phyloP scores from a whole-genome alignment of 1,284 basidiomycete species.

The Naganishia albida region DNA sequence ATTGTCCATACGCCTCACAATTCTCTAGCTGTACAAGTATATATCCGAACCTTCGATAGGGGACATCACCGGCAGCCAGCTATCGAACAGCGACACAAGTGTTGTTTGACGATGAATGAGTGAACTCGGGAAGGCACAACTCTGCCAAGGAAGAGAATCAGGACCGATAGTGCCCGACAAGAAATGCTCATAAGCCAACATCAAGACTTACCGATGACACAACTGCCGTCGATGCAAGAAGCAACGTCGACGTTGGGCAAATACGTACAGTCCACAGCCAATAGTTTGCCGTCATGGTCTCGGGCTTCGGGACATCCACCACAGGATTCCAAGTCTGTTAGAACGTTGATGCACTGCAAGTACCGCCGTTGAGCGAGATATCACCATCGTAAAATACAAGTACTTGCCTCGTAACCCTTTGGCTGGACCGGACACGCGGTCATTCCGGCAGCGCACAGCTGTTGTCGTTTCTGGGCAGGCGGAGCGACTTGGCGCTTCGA shows the following conservation, averaged over 20 bases:
- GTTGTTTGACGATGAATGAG: background rate
- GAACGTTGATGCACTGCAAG: too few relatives aligned
- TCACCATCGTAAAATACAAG: too few relatives aligned
- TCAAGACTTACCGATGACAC: conserved; percentile 8
- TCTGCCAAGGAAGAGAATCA: too few relatives aligned
- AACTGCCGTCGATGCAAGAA: conserved; percentile 4
- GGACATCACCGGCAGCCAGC: too few relatives aligned
- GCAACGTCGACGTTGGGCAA: conserved; percentile 9
- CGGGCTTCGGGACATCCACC: conserved; percentile 10
- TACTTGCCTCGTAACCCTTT: conserved; percentile 16
- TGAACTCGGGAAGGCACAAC: background rate
- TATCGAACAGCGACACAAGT: background rate
- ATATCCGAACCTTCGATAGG: too few relatives aligned
- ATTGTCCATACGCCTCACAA: too few relatives aligned
- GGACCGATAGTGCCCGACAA: background rate
- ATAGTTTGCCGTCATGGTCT: background rate
- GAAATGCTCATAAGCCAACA: background rate
- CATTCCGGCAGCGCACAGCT: conserved; percentile 17
- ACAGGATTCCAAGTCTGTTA: conserved; percentile 6
- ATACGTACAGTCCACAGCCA: background rate
- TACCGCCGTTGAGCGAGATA: too few relatives aligned
- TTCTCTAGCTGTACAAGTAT: too few relatives aligned
- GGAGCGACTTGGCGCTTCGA: conserved; percentile 3
- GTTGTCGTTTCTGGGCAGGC: conserved; percentile 1
- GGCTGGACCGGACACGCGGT: conserved; percentile 7